Evolutionary conservation across 208 protist genomes (phyloP), one percentile per base, ranked within the genome.

Genomic region (Acanthamoeba royreba): DNA sequence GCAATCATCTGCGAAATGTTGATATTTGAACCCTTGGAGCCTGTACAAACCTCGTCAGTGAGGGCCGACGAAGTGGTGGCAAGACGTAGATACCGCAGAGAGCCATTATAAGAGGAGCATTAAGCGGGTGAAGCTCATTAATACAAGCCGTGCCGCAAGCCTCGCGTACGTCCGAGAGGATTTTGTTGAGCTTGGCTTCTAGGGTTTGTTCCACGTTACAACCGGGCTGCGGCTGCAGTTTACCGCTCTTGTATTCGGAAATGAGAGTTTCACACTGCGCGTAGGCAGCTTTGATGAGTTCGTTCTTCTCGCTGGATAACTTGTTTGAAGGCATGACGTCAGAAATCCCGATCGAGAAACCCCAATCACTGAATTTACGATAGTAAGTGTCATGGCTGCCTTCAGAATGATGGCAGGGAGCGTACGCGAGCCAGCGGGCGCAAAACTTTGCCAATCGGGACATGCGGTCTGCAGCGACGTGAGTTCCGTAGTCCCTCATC

Each of bases 1-100:
- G 98, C 98, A 40, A 99, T 98, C 99, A 99, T 99, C 97, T 99
- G 99, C 35, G 98, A 98, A 94, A 99, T 99, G 96, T 99, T 99
- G 86, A 99, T 98, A n/a, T 98, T 98, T 52, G 98, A 99, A 85
- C 99, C 99, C 90, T 99, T 99, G 85, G 98, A 98, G 35, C 98
- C 98, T 89, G 28, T 90, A 25, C 22, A 31, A n/a, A 31, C 25
- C 22, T 19, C 74, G 22, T 72, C 22, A 85, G 19, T n/a, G 28
- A 61, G 19, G n/a, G 22, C 35, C n/a, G n/a, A 45, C 83, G 38
- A 31, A 61, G 49, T 94, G 93, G 31, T 28, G 85, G 25, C 25
- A 31, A 79, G 93, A 95, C 94, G 99, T 99, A 22, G 97, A 98
- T 33, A 33, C 98, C 98, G 43, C 98, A 99, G 5, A 99, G 96